Percentiles rank a stretch among this genome's conserved stretches.
These are phyloP conservation scores for Neurospora sp. DNA, from an alignment of 2,329 filamentous ascomycete genomes.

Conservation along the genomic window DNA sequence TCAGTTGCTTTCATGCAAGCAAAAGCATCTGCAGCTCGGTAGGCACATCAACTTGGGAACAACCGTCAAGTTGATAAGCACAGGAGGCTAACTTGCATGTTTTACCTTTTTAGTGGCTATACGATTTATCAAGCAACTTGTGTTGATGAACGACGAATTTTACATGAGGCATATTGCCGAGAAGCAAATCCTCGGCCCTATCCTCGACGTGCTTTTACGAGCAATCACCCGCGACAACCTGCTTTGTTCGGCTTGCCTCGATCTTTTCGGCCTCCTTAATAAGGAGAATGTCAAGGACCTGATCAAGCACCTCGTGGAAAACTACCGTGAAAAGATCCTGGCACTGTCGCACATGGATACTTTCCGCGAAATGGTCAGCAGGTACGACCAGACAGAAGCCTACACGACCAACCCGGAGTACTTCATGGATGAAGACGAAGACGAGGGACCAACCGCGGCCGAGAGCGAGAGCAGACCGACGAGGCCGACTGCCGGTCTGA, in stretches of 20 bases:
- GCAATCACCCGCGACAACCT: constrained; percentile 90
- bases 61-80: not conserved
- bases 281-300: constrained; percentile 72
- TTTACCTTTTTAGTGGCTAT: constrained; percentile 53
- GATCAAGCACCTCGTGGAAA: constrained; percentile 74
- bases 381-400: constrained; percentile 65
- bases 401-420: constrained; percentile 53
- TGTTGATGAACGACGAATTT: constrained; percentile 81
- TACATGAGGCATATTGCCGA: constrained; percentile 79
- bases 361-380: constrained; percentile 64
- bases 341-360: constrained; percentile 74
- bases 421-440: constrained; percentile 63
- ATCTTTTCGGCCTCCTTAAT: constrained; percentile 86
- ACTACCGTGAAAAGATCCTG: constrained; percentile 68
- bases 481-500: constrained; percentile 39
- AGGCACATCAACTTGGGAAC: constrained; percentile 28
- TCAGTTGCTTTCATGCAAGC: constrained; percentile 69
- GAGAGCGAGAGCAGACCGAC: constrained; percentile 30
- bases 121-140: constrained; percentile 84
- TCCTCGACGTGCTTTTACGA: constrained; percentile 72
- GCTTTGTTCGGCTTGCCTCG: constrained; percentile 84
- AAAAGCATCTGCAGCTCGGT: constrained; percentile 91
- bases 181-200: constrained; percentile 70
- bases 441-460: constrained; percentile 25
- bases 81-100: constrained; percentile 5